Conservation (phyloP, 495 filamentous ascomycete genomes). For the Aspergillus diversus region DNA sequence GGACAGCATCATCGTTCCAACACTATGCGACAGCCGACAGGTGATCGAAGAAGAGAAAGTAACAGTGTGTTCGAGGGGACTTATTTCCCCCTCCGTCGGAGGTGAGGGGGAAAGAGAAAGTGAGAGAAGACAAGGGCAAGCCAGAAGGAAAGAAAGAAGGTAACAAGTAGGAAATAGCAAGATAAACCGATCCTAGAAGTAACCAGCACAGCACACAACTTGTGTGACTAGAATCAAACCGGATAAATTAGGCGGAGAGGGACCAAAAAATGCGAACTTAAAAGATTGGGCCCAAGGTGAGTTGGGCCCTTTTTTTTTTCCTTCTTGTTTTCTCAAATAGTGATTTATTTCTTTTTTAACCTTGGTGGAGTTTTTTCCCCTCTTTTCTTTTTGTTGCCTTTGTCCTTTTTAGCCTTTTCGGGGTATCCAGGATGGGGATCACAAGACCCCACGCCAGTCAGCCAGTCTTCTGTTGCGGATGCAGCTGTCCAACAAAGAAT, state of each 20-base stretch:
- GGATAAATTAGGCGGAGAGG: conserved; percentile 13
- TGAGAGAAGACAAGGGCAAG: conserved; percentile 1
- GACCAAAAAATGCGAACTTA: conserved; percentile 10
- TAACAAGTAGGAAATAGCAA: neutral
- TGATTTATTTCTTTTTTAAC: neutral
- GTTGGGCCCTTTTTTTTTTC: conserved; percentile 3
- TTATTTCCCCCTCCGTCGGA: conserved; percentile 9
- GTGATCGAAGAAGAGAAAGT: neutral
- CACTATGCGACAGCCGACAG: neutral
- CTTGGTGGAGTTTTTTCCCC: neutral
- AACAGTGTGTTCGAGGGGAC: neutral
- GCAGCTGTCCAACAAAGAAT: conserved; percentile 6
- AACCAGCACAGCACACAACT: conserved; percentile 3
- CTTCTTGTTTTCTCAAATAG: neutral
- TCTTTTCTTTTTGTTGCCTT: neutral
- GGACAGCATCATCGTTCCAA: conserved; percentile 27
- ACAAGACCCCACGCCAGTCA: conserved; percentile 5
- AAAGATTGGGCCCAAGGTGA: conserved; percentile 1
- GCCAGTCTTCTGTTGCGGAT: neutral
- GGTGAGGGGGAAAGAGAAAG: conserved; percentile 6
- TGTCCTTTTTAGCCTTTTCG: neutral
- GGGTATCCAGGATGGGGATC: conserved; percentile 1
- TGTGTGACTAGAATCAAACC: conserved; percentile 8
- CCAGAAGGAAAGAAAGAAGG: conserved; percentile 1
- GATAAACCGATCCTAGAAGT: conserved; percentile 9